These are phyloP conservation scores for Mortierella sp. DNA, from an alignment of 371 early-diverging fungal species.

Conservation along the genomic window DNA sequence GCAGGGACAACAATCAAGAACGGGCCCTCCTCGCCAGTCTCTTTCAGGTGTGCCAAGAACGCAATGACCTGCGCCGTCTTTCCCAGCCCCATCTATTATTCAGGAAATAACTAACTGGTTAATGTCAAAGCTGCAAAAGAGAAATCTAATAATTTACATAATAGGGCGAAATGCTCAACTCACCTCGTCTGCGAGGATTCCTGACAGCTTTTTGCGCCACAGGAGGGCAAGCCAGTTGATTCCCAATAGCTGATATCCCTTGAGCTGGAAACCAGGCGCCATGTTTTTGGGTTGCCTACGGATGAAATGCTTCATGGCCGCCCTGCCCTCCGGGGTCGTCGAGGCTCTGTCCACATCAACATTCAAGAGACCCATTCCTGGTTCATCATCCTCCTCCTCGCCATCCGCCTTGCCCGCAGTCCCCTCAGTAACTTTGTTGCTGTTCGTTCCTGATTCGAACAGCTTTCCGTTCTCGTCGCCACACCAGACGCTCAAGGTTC, in stretches of 20 bases:
- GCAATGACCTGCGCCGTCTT: constrained; percentile 97
- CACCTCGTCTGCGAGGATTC: constrained; percentile 92
- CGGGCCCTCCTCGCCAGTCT: constrained; percentile 74
- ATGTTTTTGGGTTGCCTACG: constrained; percentile 71
- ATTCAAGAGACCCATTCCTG: constrained; percentile 35
- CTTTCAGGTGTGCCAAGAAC: constrained; percentile 80
- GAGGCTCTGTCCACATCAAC: constrained; percentile 45
- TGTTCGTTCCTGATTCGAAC: constrained; percentile 21
- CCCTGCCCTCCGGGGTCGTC: constrained; percentile 38
- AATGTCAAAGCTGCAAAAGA: background rate
- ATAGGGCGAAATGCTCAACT: background rate
- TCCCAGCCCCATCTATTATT: constrained; percentile 93
- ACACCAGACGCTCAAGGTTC: constrained; percentile 70
- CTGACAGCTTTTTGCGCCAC: constrained; percentile 83
- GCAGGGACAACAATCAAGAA: constrained; percentile 92
- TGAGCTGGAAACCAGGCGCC: constrained; percentile 72
- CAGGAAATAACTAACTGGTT: background rate
- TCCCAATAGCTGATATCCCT: constrained; percentile 95
- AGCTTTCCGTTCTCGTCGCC: constrained; percentile 47
- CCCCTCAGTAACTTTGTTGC: constrained; percentile 14
- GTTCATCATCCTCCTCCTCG: constrained; percentile 25
- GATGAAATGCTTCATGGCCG: constrained; percentile 65
- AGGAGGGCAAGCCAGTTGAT: constrained; percentile 93
- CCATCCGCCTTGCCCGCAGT: background rate
- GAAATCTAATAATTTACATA: background rate